Evolutionary conservation across 768 basidiomycete genomes (phyloP).

Genomic region (Amanita inopinata): DNA sequence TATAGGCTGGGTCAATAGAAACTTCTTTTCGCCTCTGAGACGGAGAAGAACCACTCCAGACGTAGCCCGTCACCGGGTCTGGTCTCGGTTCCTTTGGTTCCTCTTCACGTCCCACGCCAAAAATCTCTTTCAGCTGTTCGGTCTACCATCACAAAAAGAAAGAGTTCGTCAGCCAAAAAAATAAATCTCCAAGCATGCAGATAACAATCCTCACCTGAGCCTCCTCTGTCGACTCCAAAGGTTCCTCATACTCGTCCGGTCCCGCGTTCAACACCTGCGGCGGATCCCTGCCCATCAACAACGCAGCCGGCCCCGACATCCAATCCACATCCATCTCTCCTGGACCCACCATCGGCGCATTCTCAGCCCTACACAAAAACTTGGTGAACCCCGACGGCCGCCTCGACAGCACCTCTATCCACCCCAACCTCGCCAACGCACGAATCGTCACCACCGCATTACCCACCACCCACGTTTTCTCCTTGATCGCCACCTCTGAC

Average conservation of each 20-base stretch:
- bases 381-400: slow-evolving; percentile 85
- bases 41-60: slow-evolving; percentile 81
- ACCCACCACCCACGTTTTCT: slow-evolving; percentile 83
- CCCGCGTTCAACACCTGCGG: slow-evolving; percentile 21
- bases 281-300: slow-evolving; percentile 58
- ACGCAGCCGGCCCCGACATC: slow-evolving; percentile 57
- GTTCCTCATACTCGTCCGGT: slow-evolving; percentile 16
- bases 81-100: slow-evolving; percentile 31
- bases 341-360: slow-evolving; percentile 74
- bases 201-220: no score
- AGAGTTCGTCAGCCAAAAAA: no score
- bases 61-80: slow-evolving; percentile 74
- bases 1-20: slow-evolving; percentile 72
- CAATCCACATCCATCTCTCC: slow-evolving; percentile 81
- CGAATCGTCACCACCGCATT: slow-evolving; percentile 80
- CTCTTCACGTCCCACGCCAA: slow-evolving; percentile 14
- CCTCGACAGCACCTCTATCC: slow-evolving; percentile 80
- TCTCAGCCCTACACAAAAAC: slow-evolving; percentile 80
- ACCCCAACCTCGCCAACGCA: slow-evolving; percentile 62
- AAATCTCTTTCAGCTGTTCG: slow-evolving; percentile 17
- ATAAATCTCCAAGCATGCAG: no score
- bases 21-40: slow-evolving; percentile 87
- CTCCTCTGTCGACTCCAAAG: slow-evolving; percentile 10
- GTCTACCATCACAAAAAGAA: no score
- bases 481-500: slow-evolving; percentile 30